Conservation (phyloP, 2,329 filamentous ascomycete species). For the Talaromyces amestolkiae region DNA sequence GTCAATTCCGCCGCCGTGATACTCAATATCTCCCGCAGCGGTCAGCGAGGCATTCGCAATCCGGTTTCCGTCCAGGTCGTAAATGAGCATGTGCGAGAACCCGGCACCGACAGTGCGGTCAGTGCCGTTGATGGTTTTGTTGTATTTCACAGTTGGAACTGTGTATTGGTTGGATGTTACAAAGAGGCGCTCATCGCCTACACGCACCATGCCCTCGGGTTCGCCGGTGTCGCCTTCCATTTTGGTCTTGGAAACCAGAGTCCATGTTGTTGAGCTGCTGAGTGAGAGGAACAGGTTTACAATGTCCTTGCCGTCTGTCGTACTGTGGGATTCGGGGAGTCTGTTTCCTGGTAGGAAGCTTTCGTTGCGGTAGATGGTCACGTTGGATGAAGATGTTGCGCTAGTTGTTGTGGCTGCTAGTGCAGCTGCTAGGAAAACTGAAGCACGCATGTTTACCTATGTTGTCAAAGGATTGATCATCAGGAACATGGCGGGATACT, state of each 20-base stretch:
- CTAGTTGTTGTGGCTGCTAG: conserved; percentile 14
- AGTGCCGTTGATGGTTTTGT: conserved; percentile 62
- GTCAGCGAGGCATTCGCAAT: conserved; percentile 49
- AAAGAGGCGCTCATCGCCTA: conserved; percentile 46
- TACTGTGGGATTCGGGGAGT: conserved; percentile 26
- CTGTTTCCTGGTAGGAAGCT: conserved; percentile 24
- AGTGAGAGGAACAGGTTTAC: conserved; percentile 44
- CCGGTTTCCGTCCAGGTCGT: conserved; percentile 41
- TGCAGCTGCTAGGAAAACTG: conserved; percentile 14
- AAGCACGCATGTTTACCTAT: conserved; percentile 21
- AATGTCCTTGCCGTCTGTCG: conserved; percentile 29
- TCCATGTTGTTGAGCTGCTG: conserved; percentile 47
- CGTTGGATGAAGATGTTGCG: conserved; percentile 20
- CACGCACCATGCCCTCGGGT: conserved; percentile 50
- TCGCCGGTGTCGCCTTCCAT: conserved; percentile 50
- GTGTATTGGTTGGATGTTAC: conserved; percentile 49
- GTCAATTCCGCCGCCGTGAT: conserved; percentile 52
- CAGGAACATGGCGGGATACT: not conserved
- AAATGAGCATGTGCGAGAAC: conserved; percentile 48
- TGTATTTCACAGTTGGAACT: conserved; percentile 39
- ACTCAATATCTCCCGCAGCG: conserved; percentile 38
- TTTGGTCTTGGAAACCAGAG: conserved; percentile 41
- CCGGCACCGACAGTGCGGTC: conserved; percentile 50
- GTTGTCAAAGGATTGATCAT: not conserved
- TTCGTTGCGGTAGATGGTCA: conserved; percentile 24